phyloP scores from a whole-genome alignment of 2,329 filamentous ascomycete species.

The Ramichloridium luteum region DNA sequence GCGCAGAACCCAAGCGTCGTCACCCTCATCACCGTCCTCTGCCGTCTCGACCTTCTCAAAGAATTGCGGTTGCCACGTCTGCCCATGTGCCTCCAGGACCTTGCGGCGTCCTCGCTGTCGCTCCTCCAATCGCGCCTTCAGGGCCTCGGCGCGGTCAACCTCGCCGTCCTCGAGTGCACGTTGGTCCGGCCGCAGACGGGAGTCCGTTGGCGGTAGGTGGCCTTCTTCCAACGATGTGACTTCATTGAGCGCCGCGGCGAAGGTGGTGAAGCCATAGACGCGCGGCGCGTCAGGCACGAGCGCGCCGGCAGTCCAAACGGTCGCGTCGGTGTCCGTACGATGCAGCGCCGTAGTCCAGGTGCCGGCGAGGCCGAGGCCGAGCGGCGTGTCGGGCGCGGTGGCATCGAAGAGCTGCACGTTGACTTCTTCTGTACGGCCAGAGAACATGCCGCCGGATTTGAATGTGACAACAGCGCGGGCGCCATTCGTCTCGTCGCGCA shows the following conservation, averaged over 20 bases:
- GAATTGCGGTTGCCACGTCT: slow-evolving; percentile 66
- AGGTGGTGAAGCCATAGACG: slow-evolving; percentile 78
- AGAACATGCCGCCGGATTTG: slow-evolving; percentile 93
- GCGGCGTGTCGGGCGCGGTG: slow-evolving; percentile 43
- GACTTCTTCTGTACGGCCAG: slow-evolving; percentile 84
- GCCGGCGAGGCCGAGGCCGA: slow-evolving; percentile 58
- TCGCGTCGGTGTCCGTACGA: slow-evolving; percentile 49
- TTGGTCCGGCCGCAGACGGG: slow-evolving; percentile 75
- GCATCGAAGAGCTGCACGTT: slow-evolving; percentile 57
- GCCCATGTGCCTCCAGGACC: slow-evolving; percentile 62
- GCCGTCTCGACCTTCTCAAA: slow-evolving; percentile 74
- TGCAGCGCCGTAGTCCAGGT: slow-evolving; percentile 73
- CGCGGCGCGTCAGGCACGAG: slow-evolving; percentile 68
- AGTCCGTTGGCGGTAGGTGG: slow-evolving; percentile 70
- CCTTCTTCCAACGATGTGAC: slow-evolving; percentile 66
- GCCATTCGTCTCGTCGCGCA: slow-evolving; percentile 72
- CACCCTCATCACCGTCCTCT: slow-evolving; percentile 23
- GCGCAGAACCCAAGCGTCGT: slow-evolving; percentile 52
- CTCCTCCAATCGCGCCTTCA: slow-evolving; percentile 79
- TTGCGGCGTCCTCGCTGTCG: slow-evolving; percentile 63
- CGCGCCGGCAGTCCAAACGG: slow-evolving; percentile 66
- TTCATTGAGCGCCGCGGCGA: slow-evolving; percentile 79
- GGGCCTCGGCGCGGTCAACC: slow-evolving; percentile 67
- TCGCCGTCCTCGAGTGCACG: slow-evolving; percentile 69
- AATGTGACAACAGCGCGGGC: slow-evolving; percentile 80